phyloP scores from a whole-genome alignment of 1,139 yeast species.

The Wickerhamomyces sp. region DNA sequence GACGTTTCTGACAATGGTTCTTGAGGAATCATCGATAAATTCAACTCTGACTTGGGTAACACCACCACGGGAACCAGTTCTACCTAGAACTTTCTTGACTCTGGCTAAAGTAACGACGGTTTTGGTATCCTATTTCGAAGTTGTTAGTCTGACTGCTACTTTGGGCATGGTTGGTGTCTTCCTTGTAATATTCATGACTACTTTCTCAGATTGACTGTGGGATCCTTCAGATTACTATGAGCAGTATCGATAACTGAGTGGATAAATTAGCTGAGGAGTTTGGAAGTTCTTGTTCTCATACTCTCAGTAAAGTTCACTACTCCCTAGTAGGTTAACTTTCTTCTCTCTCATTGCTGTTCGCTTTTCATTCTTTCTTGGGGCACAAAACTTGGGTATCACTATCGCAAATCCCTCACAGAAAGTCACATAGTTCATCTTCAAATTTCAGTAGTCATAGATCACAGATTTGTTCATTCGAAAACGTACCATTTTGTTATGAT shows the following conservation, averaged over 20 bases:
- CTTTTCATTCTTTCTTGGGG: neutral
- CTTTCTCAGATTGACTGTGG: neutral
- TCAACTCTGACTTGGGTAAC: slow-evolving; percentile 99
- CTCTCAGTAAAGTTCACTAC: no score
- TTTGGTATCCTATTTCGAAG: slow-evolving; percentile 54
- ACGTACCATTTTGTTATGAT: slow-evolving; percentile 6
- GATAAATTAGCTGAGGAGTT: no score
- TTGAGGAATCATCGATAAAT: slow-evolving; percentile 95
- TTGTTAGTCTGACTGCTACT: no score
- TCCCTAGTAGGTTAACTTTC: no score
- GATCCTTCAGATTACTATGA: no score
- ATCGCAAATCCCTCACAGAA: neutral
- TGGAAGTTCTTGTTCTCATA: no score
- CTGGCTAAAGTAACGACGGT: slow-evolving; percentile 98
- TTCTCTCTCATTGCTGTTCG: no score
- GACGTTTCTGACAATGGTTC: slow-evolving; percentile 99
- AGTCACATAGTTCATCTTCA: no score
- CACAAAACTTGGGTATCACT: neutral
- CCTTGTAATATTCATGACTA: neutral
- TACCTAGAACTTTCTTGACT: slow-evolving; percentile 98
- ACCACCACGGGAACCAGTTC: slow-evolving; percentile 99
- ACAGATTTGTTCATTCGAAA: neutral
- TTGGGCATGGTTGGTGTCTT: neutral
- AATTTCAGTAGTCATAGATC: neutral
- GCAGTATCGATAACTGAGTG: no score